These are phyloP conservation scores for Sanguinoderma infundibulare DNA, from an alignment of 1,284 basidiomycete genomes.

Conservation along the genomic window DNA sequence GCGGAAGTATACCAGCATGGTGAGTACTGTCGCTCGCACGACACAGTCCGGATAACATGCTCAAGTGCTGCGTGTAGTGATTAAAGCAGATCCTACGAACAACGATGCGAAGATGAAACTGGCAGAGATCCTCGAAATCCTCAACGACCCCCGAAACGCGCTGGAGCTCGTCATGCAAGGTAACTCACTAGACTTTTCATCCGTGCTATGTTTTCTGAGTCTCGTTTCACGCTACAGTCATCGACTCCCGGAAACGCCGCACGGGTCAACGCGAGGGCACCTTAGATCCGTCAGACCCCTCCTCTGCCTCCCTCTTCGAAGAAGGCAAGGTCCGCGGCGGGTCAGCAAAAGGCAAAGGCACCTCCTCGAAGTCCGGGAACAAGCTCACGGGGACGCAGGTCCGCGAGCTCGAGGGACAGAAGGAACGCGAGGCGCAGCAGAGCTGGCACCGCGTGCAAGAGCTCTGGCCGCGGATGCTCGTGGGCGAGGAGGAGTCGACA, in stretches of 20 bases:
- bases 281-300: slow-evolving; percentile 28
- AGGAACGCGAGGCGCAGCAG: slow-evolving; percentile 61
- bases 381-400: slow-evolving; percentile 59
- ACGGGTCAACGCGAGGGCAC: slow-evolving; percentile 31
- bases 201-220: not conserved
- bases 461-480: slow-evolving; percentile 47
- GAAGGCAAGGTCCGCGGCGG: slow-evolving; percentile 39
- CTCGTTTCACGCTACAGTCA: slow-evolving; percentile 47
- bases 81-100: slow-evolving; percentile 72
- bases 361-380: slow-evolving; percentile 37
- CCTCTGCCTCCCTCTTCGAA: slow-evolving; percentile 59
- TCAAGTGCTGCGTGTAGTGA: slow-evolving; percentile 51
- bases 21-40: slow-evolving; percentile 38
- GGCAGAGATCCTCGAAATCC: slow-evolving; percentile 87
- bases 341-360: slow-evolving; percentile 31
- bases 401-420: slow-evolving; percentile 61
- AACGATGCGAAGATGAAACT: slow-evolving; percentile 87
- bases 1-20: slow-evolving; percentile 85
- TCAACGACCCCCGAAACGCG: slow-evolving; percentile 82
- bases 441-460: slow-evolving; percentile 56
- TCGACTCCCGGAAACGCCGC: slow-evolving; percentile 65
- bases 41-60: not conserved
- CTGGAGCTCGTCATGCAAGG: slow-evolving; percentile 88
- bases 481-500: slow-evolving; percentile 45
- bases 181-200: slow-evolving; percentile 34